phyloP scores from a whole-genome alignment of 2,329 filamentous ascomycete genomes.

The Septoria linicola region DNA sequence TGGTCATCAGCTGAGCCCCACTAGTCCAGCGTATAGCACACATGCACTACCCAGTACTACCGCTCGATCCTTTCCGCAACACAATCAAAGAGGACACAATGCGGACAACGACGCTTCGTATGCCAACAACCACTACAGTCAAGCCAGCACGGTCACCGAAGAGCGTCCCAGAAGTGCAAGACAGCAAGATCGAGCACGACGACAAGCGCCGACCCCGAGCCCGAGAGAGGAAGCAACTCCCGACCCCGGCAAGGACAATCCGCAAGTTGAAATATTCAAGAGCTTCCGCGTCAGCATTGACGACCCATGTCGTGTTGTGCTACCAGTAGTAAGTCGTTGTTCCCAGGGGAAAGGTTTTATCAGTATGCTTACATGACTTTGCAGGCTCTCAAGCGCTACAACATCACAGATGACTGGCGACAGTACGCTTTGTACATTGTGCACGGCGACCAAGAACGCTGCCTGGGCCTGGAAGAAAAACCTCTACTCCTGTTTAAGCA shows the following conservation, averaged over 20 bases:
- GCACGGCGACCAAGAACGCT: constrained; percentile 96
- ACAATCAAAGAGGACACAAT: constrained; percentile 20
- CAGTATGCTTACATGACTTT: background rate
- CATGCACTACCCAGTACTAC: constrained; percentile 31
- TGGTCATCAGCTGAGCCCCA: constrained; percentile 47
- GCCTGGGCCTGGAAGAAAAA: constrained; percentile 86
- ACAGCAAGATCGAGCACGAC: constrained; percentile 30
- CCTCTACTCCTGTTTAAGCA: constrained; percentile 96
- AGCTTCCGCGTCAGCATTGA: constrained; percentile 98
- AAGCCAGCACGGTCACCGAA: constrained; percentile 27
- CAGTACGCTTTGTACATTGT: constrained; percentile 98
- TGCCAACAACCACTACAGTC: constrained; percentile 29
- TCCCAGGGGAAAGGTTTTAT: background rate
- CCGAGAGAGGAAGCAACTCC: constrained; percentile 35
- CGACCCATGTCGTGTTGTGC: constrained; percentile 94
- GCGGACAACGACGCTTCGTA: constrained; percentile 30
- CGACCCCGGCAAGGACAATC: constrained; percentile 39
- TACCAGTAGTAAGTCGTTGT: constrained; percentile 62
- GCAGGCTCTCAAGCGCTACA: constrained; percentile 87
- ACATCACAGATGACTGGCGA: constrained; percentile 96
- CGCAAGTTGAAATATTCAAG: constrained; percentile 91
- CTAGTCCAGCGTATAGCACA: constrained; percentile 49
- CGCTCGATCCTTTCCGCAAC: constrained; percentile 34
- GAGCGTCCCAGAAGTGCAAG: constrained; percentile 23
- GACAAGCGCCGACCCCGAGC: constrained; percentile 35